Evolutionary conservation across 2,329 filamentous ascomycete genomes (phyloP), one percentile per base, ranked within the genome.

Genomic region (Hypoxylon sp.): DNA sequence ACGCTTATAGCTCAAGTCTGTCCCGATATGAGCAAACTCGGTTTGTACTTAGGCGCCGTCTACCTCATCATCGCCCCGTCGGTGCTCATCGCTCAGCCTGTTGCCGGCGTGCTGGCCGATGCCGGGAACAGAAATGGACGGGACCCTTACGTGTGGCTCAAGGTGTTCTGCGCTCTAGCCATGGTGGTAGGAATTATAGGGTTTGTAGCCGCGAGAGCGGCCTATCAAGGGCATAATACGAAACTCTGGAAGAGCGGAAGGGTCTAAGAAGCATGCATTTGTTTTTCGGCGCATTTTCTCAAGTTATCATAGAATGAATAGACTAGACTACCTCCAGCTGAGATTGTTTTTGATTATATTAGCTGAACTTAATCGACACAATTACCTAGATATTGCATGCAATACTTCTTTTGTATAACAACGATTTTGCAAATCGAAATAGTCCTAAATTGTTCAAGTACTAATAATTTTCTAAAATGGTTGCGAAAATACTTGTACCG

Each of bases 1-100:
- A 59, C 56, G 10, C 56, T 59, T 14, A 50, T 50, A 59, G 56
- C 56, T 11, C 56, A 59, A 10, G 56, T 59, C 17, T 59, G 56
- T 13, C 44, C 56, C 1, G 56, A 59, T 20, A 59, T 59, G 56
- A 59, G 56, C 20, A 49, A 59, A 13, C 25, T 46, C 3, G 56
- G 56, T 10, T 44, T 49, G 20, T 37, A 59, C 44, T 20, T 59
- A 14, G 56, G 56, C 25, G 56, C 56, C 8, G 56, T 59, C n/a
- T 59, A 59, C 13, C 42, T 59, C n/a, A 20, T 59, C 6, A 50
- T 59, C 20, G 56, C 56, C 17, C 56, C 56, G 0, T 59, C 56
- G 13, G 56, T 59, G 30, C 56, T 59, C 2, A 59, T 59, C 44
- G 56, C 56, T 7, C 56, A 59, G 31, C 56, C 56, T n/a, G 31